phyloP scores from a whole-genome alignment of 2,329 filamentous ascomycete species.

The Raffaelea deltoideospora region DNA sequence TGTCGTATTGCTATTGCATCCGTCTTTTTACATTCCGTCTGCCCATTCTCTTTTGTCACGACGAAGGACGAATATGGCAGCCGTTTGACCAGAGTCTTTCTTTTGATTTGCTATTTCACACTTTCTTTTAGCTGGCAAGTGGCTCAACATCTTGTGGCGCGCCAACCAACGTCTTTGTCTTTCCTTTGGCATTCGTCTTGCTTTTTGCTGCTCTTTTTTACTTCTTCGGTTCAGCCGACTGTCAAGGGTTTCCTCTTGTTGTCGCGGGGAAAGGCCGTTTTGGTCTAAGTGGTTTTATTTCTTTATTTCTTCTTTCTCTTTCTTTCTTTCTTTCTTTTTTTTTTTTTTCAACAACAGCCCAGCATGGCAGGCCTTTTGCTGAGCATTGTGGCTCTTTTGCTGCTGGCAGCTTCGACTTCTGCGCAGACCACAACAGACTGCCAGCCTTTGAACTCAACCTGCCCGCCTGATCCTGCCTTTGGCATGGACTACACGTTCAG shows the following conservation, averaged over 20 bases:
- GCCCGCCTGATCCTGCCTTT: constrained; percentile 57
- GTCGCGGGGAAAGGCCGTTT: too few relatives aligned
- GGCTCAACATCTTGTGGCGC: too few relatives aligned
- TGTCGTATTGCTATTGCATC: too few relatives aligned
- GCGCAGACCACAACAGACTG: constrained; percentile 69
- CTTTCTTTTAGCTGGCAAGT: too few relatives aligned
- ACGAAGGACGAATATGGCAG: too few relatives aligned
- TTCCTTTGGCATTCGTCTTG: too few relatives aligned
- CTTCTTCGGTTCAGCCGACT: neutral
- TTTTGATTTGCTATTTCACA: too few relatives aligned
- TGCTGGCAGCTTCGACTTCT: constrained; percentile 23
- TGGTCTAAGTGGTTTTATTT: neutral
- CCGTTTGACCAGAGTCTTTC: too few relatives aligned
- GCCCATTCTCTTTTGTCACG: too few relatives aligned
- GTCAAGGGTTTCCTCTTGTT: neutral
- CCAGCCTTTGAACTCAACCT: constrained; percentile 58
- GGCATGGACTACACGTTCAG: constrained; percentile 45
- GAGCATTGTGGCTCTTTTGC: constrained; percentile 16
- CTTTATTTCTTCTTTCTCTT: neutral
- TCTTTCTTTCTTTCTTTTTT: neutral
- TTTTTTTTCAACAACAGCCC: neutral
- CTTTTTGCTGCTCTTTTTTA: neutral
- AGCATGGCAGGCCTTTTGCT: neutral
- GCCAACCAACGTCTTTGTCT: too few relatives aligned
- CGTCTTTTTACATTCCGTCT: too few relatives aligned